Percentiles rank a stretch among this genome's conserved stretches.
These are phyloP conservation scores for Chrysanthemum lavandulifolium DNA, from an alignment of 129 eudicot species.

Conservation along the genomic window DNA sequence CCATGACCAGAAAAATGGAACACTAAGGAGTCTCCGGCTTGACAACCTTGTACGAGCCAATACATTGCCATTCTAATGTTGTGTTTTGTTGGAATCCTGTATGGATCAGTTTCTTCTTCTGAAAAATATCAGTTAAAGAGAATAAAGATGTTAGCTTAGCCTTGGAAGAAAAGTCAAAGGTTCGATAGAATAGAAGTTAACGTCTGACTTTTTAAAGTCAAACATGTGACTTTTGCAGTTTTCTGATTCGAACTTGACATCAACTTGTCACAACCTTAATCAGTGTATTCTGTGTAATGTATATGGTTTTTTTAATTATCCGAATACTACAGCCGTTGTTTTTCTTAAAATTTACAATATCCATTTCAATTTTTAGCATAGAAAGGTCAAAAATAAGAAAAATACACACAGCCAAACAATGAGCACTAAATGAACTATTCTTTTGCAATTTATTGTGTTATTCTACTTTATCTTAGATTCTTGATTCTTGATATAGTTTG, in stretches of 20 bases:
- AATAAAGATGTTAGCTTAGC: conserved; percentile 13
- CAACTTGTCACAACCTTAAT: conserved; percentile 7
- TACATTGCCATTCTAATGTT: conserved; percentile 93
- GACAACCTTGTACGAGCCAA: conserved; percentile 89
- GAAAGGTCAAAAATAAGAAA: not conserved
- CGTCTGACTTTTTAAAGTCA: not conserved
- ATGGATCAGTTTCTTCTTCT: conserved; percentile 87
- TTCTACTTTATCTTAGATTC: conserved; percentile 18
- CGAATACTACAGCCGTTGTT: not conserved
- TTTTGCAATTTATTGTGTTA: conserved; percentile 27
- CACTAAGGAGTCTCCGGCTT: conserved; percentile 81
- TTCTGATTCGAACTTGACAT: not conserved
- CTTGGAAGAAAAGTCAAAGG: not conserved
- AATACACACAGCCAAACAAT: conserved; percentile 12
- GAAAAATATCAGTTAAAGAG: conserved; percentile 33
- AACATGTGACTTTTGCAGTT: not conserved
- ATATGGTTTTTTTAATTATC: not conserved
- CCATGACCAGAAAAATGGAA: conserved; percentile 97
- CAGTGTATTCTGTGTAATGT: not conserved
- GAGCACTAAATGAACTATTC: conserved; percentile 55
- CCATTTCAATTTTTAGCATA: not conserved
- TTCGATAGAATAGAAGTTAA: not conserved
- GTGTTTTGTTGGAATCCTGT: conserved; percentile 70
- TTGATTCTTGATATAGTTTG: not conserved
- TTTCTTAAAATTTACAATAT: not conserved